Base-by-base conservation (phyloP, 352 stramenopile genomes). In the Globisporangium spinosum region DNA sequence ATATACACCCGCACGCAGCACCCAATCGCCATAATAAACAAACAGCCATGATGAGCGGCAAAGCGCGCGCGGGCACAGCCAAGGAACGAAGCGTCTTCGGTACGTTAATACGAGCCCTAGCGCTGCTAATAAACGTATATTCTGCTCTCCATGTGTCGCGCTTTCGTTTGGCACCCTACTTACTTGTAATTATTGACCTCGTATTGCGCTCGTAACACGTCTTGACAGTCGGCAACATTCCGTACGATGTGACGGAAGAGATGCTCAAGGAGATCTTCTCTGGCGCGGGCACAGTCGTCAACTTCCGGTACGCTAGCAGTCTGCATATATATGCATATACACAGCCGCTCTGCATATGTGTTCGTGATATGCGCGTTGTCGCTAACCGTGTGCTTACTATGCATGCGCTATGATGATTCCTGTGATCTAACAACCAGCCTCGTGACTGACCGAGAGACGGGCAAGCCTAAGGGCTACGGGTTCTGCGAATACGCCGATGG, bases 181-280 rank as follows among this genome's bases (percentile, higher is more conserved):
- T 62, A 34, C 32, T 62, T 45, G 38, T 2, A 17, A n/a, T 47
- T 60, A 29, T 72, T 32, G 23, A 55, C 64, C 54, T 65, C 12
- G 1, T 59, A 17, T 63, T 73, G 25, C 56, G 20, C 56, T 62
- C 32, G 32, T 32, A 47, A 61, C 43, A 9, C 55, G 45, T 22
- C 4, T 32, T 20, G n/a, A 35, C 34, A 95, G 87, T 95, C 51
- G 87, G 87, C 66, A 95, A 95, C 71, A 95, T 95, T 59, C 87
- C 87, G 56, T 95, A 95, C 71, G 87, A 95, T 82, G 87, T 95
- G 53, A 91, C 87, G 13, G 87, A 95, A 55, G 87, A 95, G 10
- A 85, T 85, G 84, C 85, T 95, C 45, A 89, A 89, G 68, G 85
- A 95, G 70, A 90, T 95, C 61, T 95, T 95, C 76, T 94, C 87